phyloP scores from a whole-genome alignment of 1,139 yeast genomes.

The Taphrina communis region DNA sequence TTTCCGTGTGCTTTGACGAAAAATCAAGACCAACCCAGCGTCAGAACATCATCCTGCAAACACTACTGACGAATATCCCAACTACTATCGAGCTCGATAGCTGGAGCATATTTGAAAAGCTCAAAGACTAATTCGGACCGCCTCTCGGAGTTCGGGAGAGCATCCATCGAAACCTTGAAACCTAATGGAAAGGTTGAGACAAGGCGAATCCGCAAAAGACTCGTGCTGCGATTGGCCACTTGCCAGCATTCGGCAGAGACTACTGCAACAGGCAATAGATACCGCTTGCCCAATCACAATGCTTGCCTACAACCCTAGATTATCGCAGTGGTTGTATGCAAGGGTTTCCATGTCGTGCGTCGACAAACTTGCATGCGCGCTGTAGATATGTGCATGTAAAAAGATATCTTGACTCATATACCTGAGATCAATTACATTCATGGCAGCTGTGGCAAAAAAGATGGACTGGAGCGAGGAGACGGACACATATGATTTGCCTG shows the following conservation, averaged over 20 bases:
- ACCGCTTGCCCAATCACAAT: neutral
- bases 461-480: constrained; percentile 40
- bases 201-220: too few relatives aligned
- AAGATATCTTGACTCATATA: neutral
- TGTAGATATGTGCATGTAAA: constrained; percentile 5
- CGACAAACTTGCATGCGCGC: constrained; percentile 2
- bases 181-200: too few relatives aligned
- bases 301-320: constrained; percentile 1
- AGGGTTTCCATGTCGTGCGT: constrained; percentile 8
- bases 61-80: too few relatives aligned
- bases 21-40: too few relatives aligned
- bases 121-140: neutral
- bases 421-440: neutral
- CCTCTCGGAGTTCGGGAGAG: neutral
- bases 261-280: neutral
- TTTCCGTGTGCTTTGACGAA: neutral
- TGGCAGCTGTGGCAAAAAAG: constrained; percentile 36
- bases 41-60: too few relatives aligned
- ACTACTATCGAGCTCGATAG: neutral
- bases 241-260: neutral
- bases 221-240: neutral
- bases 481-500: constrained; percentile 41
- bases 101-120: neutral
- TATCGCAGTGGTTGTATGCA: neutral
- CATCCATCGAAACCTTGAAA: too few relatives aligned